Conservation (phyloP, 2,329 filamentous ascomycete species). For the Monosporascus ibericus region DNA sequence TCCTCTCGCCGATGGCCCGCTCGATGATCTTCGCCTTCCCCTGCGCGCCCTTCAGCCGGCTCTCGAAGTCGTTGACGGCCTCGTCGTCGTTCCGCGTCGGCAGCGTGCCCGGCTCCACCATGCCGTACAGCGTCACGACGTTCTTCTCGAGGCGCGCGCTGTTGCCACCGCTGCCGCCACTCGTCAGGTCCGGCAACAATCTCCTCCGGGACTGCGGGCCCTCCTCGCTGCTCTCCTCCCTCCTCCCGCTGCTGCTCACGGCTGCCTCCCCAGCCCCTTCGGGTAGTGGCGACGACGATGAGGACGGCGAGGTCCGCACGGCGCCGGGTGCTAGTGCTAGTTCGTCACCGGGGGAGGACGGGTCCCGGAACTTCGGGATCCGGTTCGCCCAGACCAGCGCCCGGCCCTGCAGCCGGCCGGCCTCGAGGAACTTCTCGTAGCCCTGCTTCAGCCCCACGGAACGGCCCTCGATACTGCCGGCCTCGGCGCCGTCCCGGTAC, state of each 20-base stretch:
- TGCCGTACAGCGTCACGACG: conserved; percentile 64
- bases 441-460: conserved; percentile 87
- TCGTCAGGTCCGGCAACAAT: not conserved
- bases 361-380: conserved; percentile 32
- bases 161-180: conserved; percentile 34
- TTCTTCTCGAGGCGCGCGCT: conserved; percentile 72
- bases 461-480: conserved; percentile 81
- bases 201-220: too few relatives aligned
- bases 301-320: not conserved
- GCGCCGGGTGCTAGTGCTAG: not conserved
- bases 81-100: conserved; percentile 82
- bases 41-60: conserved; percentile 74
- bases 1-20: conserved; percentile 48
- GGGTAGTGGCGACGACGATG: not conserved
- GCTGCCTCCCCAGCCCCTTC: too few relatives aligned
- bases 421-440: conserved; percentile 83
- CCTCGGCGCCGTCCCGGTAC: conserved; percentile 64
- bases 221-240: too few relatives aligned
- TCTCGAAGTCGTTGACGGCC: conserved; percentile 81
- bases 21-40: conserved; percentile 84
- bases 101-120: conserved; percentile 73
- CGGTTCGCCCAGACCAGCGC: conserved; percentile 80
- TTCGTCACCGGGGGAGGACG: not conserved
- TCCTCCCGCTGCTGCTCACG: too few relatives aligned
- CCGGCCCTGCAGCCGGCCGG: conserved; percentile 72